Evolutionary conservation across 192 early-diverging fungal species (phyloP).

Genomic region (Haplosporangium gracile): DNA sequence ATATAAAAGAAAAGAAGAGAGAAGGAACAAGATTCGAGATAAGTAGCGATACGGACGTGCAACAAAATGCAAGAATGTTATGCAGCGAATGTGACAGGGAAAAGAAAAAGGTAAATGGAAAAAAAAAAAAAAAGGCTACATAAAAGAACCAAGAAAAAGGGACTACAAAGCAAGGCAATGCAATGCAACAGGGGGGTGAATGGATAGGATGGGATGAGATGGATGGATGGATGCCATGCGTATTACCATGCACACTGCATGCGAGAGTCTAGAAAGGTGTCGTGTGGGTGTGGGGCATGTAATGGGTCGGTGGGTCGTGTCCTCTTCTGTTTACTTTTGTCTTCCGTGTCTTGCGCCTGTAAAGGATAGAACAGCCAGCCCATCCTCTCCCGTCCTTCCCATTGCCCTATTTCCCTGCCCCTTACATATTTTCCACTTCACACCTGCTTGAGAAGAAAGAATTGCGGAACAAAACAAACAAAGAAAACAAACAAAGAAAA

Average conservation of each 20-base stretch:
- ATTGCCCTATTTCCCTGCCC: not conserved
- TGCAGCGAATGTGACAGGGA: not conserved
- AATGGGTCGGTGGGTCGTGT: not conserved
- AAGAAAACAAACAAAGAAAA: not conserved
- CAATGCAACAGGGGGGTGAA: too few species aligned
- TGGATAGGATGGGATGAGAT: too few species aligned
- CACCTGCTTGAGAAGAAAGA: not conserved
- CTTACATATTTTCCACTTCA: not conserved
- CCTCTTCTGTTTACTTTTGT: not conserved
- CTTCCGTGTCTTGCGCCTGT: not conserved
- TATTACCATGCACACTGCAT: not conserved
- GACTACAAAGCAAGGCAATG: too few species aligned
- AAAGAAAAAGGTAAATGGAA: not conserved
- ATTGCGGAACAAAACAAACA: not conserved
- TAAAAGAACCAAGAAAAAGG: not conserved
- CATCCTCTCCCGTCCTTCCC: too few species aligned
- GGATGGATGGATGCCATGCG: not conserved
- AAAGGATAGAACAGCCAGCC: not conserved
- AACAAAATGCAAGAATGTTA: not conserved
- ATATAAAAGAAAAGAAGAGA: not conserved
- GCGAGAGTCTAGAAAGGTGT: constrained; percentile 7
- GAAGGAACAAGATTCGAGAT: not conserved
- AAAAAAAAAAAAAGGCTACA: not conserved
- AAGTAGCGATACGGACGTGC: not conserved
- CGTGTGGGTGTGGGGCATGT: not conserved